These are phyloP conservation scores for Pseudozyma hubeiensis DNA, from an alignment of 1,284 basidiomycete species.

Conservation along the genomic window DNA sequence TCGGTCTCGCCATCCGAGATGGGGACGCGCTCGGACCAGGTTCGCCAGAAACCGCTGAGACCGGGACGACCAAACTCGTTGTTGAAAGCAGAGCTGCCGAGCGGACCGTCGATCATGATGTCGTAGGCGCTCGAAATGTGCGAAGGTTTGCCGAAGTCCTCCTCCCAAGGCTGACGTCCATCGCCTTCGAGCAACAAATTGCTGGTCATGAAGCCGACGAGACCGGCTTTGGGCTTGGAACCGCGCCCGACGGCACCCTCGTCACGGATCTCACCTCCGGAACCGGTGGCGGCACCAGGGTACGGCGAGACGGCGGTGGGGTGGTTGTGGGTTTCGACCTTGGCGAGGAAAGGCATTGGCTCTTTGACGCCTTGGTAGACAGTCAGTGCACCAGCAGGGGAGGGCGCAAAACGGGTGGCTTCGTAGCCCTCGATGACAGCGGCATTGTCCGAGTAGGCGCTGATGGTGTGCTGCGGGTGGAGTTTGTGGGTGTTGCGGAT, in stretches of 20 bases:
- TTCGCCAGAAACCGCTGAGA: slow-evolving; percentile 72
- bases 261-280: slow-evolving; percentile 97
- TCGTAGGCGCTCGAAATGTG: slow-evolving; percentile 94
- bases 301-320: slow-evolving; percentile 98
- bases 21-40: slow-evolving; percentile 64
- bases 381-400: slow-evolving; percentile 52
- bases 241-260: slow-evolving; percentile 95
- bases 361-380: slow-evolving; percentile 59
- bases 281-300: slow-evolving; percentile 96
- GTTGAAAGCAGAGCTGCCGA: slow-evolving; percentile 95
- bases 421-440: slow-evolving; percentile 86
- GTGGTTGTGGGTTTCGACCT: slow-evolving; percentile 99
- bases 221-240: slow-evolving; percentile 94
- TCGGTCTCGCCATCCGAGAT: slow-evolving; percentile 69
- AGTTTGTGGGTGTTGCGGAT: slow-evolving; percentile 94
- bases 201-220: slow-evolving; percentile 93
- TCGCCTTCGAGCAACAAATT: slow-evolving; percentile 74
- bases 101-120: slow-evolving; percentile 96
- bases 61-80: slow-evolving; percentile 97
- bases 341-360: slow-evolving; percentile 89
- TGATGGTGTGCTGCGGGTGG: slow-evolving; percentile 79
- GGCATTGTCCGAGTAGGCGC: slow-evolving; percentile 98
- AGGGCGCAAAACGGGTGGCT: slow-evolving; percentile 82
- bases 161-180: slow-evolving; percentile 62
- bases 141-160: slow-evolving; percentile 79